These are phyloP conservation scores for Hymenotorrendiella dingleyae DNA, from an alignment of 2,329 filamentous ascomycete genomes.

Conservation along the genomic window DNA sequence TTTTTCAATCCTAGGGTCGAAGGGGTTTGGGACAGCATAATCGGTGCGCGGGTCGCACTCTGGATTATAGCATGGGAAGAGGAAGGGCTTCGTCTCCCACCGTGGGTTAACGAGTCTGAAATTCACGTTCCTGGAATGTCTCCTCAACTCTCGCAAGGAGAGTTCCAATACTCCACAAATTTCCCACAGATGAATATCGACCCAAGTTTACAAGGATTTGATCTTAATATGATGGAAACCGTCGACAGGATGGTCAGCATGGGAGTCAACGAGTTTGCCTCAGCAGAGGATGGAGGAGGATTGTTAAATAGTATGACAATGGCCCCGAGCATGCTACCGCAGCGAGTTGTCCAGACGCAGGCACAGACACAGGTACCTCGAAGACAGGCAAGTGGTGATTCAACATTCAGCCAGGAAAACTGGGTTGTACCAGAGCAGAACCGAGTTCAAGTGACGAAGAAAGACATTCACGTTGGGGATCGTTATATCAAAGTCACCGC, in stretches of 20 bases:
- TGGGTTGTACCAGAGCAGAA: slow-evolving; percentile 24
- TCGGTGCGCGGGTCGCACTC: slow-evolving; percentile 22
- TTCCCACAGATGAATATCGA: neutral
- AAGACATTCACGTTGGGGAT: slow-evolving; percentile 25
- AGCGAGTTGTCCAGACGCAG: too few relatives aligned
- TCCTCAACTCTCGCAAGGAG: neutral
- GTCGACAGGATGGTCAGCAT: slow-evolving; percentile 3
- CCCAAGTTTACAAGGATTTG: neutral
- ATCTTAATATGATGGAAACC: neutral
- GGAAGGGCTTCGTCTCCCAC: slow-evolving; percentile 15
- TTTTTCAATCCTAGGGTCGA: slow-evolving; percentile 54
- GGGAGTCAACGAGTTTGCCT: neutral
- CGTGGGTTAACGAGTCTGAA: neutral
- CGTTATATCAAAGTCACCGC: slow-evolving; percentile 24
- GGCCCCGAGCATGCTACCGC: neutral
- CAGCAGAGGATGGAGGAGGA: neutral
- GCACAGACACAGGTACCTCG: neutral
- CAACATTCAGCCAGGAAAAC: neutral
- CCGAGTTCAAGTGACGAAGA: slow-evolving; percentile 20
- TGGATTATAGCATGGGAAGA: slow-evolving; percentile 26
- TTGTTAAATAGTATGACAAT: neutral
- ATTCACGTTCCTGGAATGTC: neutral
- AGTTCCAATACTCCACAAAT: neutral
- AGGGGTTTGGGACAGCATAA: slow-evolving; percentile 56
- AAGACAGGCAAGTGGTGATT: too few relatives aligned